Conservation (phyloP, 2,329 filamentous ascomycete genomes). For the Dactylonectria estremocensis region DNA sequence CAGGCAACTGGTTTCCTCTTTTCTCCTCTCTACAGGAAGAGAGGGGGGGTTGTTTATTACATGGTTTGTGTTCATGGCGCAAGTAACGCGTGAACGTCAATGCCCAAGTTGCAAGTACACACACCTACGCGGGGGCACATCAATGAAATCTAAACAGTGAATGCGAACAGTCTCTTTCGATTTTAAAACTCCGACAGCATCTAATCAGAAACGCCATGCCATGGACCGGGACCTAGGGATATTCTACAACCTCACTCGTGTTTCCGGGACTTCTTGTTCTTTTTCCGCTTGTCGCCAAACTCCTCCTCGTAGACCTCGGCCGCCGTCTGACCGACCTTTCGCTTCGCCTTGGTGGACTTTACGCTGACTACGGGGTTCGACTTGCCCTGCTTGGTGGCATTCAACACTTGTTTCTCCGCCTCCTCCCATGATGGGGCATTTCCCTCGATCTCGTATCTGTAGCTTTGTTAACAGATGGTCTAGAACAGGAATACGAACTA, state of each 20-base stretch:
- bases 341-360: slow-evolving; percentile 82
- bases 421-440: slow-evolving; percentile 75
- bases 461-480: slow-evolving; percentile 18
- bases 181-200: slow-evolving; percentile 18
- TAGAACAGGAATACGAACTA: neutral
- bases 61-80: no score
- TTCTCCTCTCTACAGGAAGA: no score
- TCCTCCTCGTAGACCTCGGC: slow-evolving; percentile 75
- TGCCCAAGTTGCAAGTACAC: no score
- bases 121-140: neutral
- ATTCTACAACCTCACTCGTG: slow-evolving; percentile 42
- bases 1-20: no score
- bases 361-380: slow-evolving; percentile 81
- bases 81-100: no score
- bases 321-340: slow-evolving; percentile 77
- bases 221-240: slow-evolving; percentile 40
- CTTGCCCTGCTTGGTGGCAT: slow-evolving; percentile 68
- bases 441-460: slow-evolving; percentile 76
- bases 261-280: slow-evolving; percentile 62
- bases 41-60: no score
- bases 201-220: slow-evolving; percentile 46
- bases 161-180: slow-evolving; percentile 11
- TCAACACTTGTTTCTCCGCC: slow-evolving; percentile 82
- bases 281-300: slow-evolving; percentile 72
- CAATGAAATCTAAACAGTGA: neutral